These are phyloP conservation scores for Naegleria fowleri DNA, from an alignment of 208 protist genomes.

Conservation along the genomic window DNA sequence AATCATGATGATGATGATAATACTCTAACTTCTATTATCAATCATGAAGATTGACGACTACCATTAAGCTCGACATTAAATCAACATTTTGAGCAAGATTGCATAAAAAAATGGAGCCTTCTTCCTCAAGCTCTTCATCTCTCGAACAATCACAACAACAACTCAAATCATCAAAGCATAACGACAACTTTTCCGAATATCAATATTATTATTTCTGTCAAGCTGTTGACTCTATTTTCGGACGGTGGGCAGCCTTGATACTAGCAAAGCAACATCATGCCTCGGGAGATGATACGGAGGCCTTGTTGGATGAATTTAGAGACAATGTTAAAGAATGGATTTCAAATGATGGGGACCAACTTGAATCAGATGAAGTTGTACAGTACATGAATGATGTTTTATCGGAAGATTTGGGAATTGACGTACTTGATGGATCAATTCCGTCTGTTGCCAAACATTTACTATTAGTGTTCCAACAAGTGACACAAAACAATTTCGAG, in stretches of 20 bases:
- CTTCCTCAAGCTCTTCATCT: too few relatives aligned
- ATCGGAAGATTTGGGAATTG: not conserved
- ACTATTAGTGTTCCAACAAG: not conserved
- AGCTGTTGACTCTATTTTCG: not conserved
- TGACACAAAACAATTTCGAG: not conserved
- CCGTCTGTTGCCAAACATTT: not conserved
- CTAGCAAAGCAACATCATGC: not conserved
- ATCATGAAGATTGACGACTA: too few relatives aligned
- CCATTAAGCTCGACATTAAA: too few relatives aligned
- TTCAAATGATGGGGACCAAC: not conserved
- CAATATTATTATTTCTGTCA: not conserved
- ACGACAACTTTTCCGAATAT: not conserved
- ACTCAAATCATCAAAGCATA: not conserved
- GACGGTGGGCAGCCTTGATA: not conserved
- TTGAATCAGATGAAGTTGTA: not conserved
- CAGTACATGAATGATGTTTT: not conserved
- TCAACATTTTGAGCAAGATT: too few relatives aligned
- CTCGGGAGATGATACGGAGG: not conserved
- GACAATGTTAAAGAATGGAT: not conserved
- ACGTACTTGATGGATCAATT: constrained; percentile 5
- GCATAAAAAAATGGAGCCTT: too few relatives aligned
- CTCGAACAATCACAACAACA: not conserved
- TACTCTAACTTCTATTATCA: too few relatives aligned
- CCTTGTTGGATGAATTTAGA: not conserved
- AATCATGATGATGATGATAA: too few relatives aligned